A percentile compares a stretch with the other conserved stretches of the same genome.
Conservation (phyloP, 495 filamentous ascomycete genomes). For the Trichocladium uniseriatum region DNA sequence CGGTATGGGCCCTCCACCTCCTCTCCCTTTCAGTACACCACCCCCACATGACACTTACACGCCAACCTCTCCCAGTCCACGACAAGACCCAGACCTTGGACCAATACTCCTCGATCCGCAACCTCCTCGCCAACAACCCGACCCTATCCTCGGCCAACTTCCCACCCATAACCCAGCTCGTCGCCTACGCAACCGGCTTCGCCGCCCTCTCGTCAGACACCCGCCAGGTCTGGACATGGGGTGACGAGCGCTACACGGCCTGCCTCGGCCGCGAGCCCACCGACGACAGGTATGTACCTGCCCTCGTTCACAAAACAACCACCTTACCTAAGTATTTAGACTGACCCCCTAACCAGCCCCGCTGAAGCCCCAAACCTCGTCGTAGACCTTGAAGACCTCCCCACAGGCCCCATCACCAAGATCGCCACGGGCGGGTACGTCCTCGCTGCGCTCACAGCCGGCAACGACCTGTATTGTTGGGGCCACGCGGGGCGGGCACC, state of each 20-base stretch:
- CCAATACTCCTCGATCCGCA: constrained; percentile 20
- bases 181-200: constrained; percentile 45
- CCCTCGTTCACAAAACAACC: too few relatives aligned
- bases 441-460: constrained; percentile 46
- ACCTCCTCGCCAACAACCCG: constrained; percentile 8
- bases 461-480: constrained; percentile 57
- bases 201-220: constrained; percentile 37
- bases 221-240: constrained; percentile 51
- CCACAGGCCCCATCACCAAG: constrained; percentile 42
- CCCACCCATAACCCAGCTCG: constrained; percentile 32
- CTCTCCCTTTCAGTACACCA: neutral
- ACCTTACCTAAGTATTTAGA: too few relatives aligned
- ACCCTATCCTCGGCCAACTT: constrained; percentile 4
- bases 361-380: too few relatives aligned
- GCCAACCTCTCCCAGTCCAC: constrained; percentile 9
- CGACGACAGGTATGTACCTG: constrained; percentile 1
- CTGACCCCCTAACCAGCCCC: too few relatives aligned
- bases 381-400: constrained; percentile 42
- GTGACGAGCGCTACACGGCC: constrained; percentile 45
- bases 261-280: constrained; percentile 39
- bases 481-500: constrained; percentile 28
- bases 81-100: constrained; percentile 14
- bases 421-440: constrained; percentile 48
- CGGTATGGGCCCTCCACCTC: neutral
- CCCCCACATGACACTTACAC: neutral